phyloP scores from a whole-genome alignment of 306 rosid species.

The Abrus precatorius region DNA sequence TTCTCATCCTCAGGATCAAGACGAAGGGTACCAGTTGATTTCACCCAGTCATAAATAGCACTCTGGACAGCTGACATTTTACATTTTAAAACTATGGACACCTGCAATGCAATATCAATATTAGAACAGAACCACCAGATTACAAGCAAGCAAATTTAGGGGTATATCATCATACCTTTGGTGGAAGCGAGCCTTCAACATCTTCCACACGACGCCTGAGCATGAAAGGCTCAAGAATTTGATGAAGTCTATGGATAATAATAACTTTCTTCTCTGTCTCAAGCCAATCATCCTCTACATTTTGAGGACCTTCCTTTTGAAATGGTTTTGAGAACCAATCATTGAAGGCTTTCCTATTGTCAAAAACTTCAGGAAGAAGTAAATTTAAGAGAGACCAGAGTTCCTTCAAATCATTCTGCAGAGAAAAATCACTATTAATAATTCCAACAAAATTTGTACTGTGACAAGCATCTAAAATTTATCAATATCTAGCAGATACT shows the following conservation, averaged over 20 bases:
- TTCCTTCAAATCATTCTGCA: constrained; percentile 99
- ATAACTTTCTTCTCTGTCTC: constrained; percentile 98
- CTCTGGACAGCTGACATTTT: constrained; percentile 97
- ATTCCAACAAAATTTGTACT: constrained; percentile 27
- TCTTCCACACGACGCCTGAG: constrained; percentile 99
- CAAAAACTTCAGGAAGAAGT: constrained; percentile 99
- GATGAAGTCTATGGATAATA: constrained; percentile 96
- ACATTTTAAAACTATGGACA: constrained; percentile 84
- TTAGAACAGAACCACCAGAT: constrained; percentile 48
- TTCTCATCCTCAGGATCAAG: constrained; percentile 99
- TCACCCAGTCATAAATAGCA: constrained; percentile 95
- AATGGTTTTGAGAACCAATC: constrained; percentile 99
- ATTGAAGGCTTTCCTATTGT: constrained; percentile 94
- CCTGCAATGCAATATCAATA: constrained; percentile 67
- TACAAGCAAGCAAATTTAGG: constrained; percentile 36
- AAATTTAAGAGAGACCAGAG: constrained; percentile 98
- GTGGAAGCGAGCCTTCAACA: constrained; percentile 97
- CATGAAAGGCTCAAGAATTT: constrained; percentile 99
- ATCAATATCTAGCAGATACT: constrained; percentile 15
- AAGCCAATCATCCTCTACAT: constrained; percentile 97
- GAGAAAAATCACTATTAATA: constrained; percentile 33
- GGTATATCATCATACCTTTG: constrained; percentile 69
- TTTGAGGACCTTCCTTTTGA: constrained; percentile 88
- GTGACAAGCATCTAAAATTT: constrained; percentile 26
- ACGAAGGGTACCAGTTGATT: constrained; percentile 96